These are phyloP conservation scores for Trametes sanguinea DNA, from an alignment of 768 basidiomycete genomes.

Conservation along the genomic window DNA sequence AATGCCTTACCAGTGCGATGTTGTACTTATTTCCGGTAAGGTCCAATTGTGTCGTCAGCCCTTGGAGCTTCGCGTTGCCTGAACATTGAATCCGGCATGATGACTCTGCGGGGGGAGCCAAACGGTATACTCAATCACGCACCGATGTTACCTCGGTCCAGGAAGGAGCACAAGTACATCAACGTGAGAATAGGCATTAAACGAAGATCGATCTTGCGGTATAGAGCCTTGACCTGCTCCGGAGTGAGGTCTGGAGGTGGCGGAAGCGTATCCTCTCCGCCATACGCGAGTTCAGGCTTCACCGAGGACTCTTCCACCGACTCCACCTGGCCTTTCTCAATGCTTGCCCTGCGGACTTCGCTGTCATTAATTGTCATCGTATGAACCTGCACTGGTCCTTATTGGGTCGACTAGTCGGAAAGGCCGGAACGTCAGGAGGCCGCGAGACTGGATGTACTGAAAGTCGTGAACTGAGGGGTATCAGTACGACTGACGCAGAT, in stretches of 20 bases:
- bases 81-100: not conserved
- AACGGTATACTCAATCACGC: not conserved
- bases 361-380: not conserved
- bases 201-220: slow-evolving; percentile 33
- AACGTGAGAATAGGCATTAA: slow-evolving; percentile 37
- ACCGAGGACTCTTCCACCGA: slow-evolving; percentile 5
- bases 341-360: not conserved
- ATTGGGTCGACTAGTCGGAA: no score
- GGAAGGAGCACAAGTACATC: slow-evolving; percentile 35
- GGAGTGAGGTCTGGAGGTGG: slow-evolving; percentile 24
- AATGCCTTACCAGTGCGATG: slow-evolving; percentile 54
- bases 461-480: not conserved
- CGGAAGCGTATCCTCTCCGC: slow-evolving; percentile 11
- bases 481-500: not conserved
- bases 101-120: no score
- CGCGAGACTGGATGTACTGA: no score
- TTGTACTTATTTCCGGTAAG: slow-evolving; percentile 65
- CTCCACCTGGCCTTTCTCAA: slow-evolving; percentile 6
- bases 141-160: slow-evolving; percentile 35
- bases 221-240: slow-evolving; percentile 40
- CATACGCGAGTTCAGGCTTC: slow-evolving; percentile 10
- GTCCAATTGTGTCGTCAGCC: slow-evolving; percentile 54
- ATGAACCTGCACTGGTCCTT: not conserved
- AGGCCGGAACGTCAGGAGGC: no score
- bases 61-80: slow-evolving; percentile 39